Base-by-base conservation (phyloP, 2,329 filamentous ascomycete genomes). In the Cryoendolithus antarcticus region DNA sequence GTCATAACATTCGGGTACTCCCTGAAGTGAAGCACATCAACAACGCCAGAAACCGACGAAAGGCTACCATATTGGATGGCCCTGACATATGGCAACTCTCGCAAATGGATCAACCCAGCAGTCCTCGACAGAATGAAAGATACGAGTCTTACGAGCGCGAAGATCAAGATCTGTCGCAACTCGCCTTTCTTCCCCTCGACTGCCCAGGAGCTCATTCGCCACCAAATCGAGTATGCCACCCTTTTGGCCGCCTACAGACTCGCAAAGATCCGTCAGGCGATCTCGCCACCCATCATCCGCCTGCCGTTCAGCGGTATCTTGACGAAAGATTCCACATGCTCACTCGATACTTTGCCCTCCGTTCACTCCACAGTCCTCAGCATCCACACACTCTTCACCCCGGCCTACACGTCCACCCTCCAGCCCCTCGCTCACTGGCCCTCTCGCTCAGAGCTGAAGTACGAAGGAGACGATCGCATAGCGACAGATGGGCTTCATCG, bases 401-500 rank as follows among this genome's bases (percentile, higher is more conserved):
- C 43, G 44, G 9, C 30, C 19, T 51, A 36, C 38, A 30, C 35
- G 11, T 21, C 30, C 21, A 35, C 36, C 21, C 38, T 42, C 32
- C 15, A 58, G 2, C 53, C 59, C 37, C 47, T 64, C 27, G 57
- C 63, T 0, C 55, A 57, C 1, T 69, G 62, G 62, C 66, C 65
- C 0, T 49, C 50, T 8, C 32, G 48, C 4, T 49, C 57, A 8
- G 65, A 69, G 52, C 52, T 62, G 52, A 64, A 64, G 44, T 68
- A 65, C 58, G 65, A 69, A 44, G 66, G 66, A 0, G 61, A 66
- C 31, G 64, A 65, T 27, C 61, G 66, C 8, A 62, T 65, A 9
- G 59, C 64, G 32, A 67, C 63, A 2, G 63, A 64, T 13, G 51
- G 53, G 3, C 57, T 61, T 34, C 57, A 65, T 32, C 56, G 64